phyloP scores from a whole-genome alignment of 331 rosid genomes.

The Pyrus hybrid region DNA sequence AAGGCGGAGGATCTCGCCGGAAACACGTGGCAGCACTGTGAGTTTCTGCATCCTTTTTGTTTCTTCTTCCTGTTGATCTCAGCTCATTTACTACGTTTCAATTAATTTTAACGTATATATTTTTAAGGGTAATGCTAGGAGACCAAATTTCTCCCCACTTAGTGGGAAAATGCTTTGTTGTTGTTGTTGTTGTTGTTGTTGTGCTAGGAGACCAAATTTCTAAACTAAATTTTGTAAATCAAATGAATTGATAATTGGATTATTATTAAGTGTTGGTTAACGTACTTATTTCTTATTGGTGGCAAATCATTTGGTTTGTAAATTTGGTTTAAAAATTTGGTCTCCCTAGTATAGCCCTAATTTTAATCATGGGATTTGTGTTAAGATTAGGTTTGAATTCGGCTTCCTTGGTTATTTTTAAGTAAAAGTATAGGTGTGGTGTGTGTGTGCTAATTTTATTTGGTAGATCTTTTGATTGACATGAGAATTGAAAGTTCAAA shows the following conservation, averaged over 20 bases:
- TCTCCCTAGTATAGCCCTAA: no score
- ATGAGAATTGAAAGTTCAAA: neutral
- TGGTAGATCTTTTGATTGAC: neutral
- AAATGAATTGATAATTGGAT: no score
- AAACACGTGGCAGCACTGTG: slow-evolving; percentile 94
- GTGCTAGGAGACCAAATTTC: no score
- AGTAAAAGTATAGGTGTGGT: neutral
- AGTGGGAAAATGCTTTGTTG: no score
- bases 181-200: no score
- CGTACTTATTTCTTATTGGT: no score
- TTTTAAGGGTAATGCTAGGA: no score
- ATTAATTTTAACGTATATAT: neutral
- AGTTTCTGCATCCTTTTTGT: slow-evolving; percentile 8
- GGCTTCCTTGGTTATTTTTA: neutral
- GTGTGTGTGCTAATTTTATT: neutral
- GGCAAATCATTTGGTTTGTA: no score
- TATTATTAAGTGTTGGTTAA: no score
- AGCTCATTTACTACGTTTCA: neutral
- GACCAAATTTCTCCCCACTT: no score
- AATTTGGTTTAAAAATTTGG: no score
- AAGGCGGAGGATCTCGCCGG: slow-evolving; percentile 86
- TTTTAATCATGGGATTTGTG: neutral
- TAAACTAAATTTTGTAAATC: no score
- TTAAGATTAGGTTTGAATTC: neutral
- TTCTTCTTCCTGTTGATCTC: neutral